These are phyloP conservation scores for Beauveria brongniartii DNA, from an alignment of 2,329 filamentous ascomycete genomes.

Conservation along the genomic window DNA sequence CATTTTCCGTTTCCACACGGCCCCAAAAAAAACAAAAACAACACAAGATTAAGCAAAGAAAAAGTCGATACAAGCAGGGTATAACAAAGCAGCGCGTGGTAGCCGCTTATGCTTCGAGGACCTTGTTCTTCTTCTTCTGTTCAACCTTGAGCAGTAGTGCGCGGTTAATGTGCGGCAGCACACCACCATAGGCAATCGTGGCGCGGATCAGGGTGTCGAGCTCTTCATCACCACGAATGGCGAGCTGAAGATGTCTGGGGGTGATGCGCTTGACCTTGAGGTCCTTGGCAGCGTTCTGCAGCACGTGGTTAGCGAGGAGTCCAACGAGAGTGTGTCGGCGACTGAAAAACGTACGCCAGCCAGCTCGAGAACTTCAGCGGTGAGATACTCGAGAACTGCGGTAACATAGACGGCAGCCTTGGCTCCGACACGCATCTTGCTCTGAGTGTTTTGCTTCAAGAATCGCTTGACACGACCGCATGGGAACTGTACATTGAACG, in stretches of 20 bases:
- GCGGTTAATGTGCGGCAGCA: conserved; percentile 97
- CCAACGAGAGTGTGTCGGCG: conserved; percentile 11
- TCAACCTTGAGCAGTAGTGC: conserved; percentile 92
- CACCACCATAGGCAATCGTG: conserved; percentile 97
- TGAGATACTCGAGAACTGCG: conserved; percentile 95
- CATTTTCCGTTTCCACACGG: conserved; percentile 10
- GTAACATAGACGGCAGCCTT: conserved; percentile 98
- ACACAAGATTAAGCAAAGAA: conserved; percentile 8
- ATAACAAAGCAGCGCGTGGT: not conserved
- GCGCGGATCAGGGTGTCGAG: conserved; percentile 94
- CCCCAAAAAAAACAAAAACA: conserved; percentile 4
- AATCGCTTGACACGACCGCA: conserved; percentile 99
- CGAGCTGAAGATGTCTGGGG: conserved; percentile 92
- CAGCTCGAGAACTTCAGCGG: conserved; percentile 93
- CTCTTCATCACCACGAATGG: conserved; percentile 97
- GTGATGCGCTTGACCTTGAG: conserved; percentile 99
- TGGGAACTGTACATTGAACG: conserved; percentile 61
- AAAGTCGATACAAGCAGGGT: conserved; percentile 3
- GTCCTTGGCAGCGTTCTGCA: conserved; percentile 91
- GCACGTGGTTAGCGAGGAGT: conserved; percentile 16
- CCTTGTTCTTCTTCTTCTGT: conserved; percentile 83
- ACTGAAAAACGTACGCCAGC: conserved; percentile 62
- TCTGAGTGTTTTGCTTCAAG: conserved; percentile 97
- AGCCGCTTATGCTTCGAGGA: conserved; percentile 33
- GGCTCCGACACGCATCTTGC: conserved; percentile 98